Conservation (phyloP, 345 rosid species). For the Moricandia arvensis region DNA sequence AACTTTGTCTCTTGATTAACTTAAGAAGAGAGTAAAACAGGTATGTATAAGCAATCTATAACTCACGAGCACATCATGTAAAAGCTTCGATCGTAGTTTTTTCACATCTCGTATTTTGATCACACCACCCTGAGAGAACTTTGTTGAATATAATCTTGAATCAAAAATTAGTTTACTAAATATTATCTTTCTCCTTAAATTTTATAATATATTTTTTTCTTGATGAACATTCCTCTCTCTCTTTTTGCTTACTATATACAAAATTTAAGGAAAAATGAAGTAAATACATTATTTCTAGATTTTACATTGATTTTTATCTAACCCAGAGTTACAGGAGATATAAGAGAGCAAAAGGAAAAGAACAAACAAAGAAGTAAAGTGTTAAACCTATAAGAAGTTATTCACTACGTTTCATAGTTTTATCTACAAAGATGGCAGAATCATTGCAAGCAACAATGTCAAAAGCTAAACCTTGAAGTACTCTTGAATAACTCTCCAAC, state of each 20-base stretch:
- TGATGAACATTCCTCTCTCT: neutral
- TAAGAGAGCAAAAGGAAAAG: neutral
- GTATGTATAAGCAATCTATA: neutral
- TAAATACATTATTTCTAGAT: no score
- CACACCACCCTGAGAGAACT: neutral
- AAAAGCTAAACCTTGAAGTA: conserved; percentile 53
- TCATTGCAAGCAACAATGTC: conserved; percentile 85
- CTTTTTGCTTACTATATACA: neutral
- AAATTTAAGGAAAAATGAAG: neutral
- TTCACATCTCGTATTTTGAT: neutral
- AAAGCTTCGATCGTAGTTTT: no score
- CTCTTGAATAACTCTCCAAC: no score
- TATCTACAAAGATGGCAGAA: conserved; percentile 68
- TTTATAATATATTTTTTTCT: neutral
- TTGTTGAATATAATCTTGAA: no score
- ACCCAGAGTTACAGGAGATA: neutral
- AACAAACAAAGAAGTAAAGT: conserved; percentile 3
- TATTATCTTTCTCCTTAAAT: neutral
- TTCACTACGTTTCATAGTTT: conserved; percentile 37
- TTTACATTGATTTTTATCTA: no score
- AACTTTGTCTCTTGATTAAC: neutral
- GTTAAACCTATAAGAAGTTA: neutral
- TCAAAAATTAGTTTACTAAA: neutral
- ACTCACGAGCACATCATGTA: neutral
- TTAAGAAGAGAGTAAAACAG: neutral